phyloP scores from a whole-genome alignment of 352 stramenopile genomes.

The Phytophthora citrophthora region DNA sequence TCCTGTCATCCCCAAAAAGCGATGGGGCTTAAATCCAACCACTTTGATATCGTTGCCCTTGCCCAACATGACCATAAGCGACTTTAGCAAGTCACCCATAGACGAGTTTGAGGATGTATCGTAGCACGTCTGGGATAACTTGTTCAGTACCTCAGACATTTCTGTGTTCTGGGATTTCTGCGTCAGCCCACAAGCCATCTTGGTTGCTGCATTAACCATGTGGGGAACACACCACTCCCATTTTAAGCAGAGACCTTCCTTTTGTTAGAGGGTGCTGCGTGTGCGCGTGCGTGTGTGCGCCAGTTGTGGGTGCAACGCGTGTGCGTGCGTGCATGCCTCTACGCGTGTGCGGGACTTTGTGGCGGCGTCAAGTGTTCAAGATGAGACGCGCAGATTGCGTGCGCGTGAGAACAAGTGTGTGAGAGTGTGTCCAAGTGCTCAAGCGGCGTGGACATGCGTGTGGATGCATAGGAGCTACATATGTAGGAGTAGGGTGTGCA shows the following conservation, averaged over 20 bases:
- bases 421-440: no score
- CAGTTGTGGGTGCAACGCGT: no score
- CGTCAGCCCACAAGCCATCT: neutral
- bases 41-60: conserved; percentile 3
- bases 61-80: neutral
- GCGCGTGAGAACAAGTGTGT: no score
- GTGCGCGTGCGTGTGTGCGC: no score
- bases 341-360: no score
- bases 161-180: neutral
- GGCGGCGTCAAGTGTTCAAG: no score
- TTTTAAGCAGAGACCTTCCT: neutral
- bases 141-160: conserved; percentile 1
- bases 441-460: no score
- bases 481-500: no score
- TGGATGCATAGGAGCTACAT: no score
- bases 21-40: conserved; percentile 5
- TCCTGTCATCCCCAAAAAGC: conserved; percentile 4
- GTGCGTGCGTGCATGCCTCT: no score
- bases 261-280: no score
- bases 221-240: conserved; percentile 16
- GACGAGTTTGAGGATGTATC: neutral
- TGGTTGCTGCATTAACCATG: conserved; percentile 7
- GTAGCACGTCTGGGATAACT: neutral
- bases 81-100: neutral
- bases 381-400: no score